Base-by-base conservation (phyloP, 2,329 filamentous ascomycete genomes). In the Sphaerulina vaccinii region DNA sequence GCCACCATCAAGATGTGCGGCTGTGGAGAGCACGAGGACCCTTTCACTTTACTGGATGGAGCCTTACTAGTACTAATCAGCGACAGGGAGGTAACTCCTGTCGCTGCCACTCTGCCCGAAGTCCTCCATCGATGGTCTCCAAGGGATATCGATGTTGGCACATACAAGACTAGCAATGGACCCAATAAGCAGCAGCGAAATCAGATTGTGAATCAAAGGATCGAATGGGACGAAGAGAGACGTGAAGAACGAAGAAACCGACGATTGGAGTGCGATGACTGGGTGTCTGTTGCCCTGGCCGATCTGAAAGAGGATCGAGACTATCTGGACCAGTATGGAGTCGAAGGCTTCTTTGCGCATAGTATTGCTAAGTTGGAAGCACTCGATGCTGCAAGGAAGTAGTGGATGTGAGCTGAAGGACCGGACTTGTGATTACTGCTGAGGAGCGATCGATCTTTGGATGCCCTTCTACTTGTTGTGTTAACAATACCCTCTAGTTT, bases 111-210 rank as follows among this genome's bases (percentile, higher is more conserved):
- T 27, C 24, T 27, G 6, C 24, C 24, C 5, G 6, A 5, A 6
- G 24, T 27, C 5, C 24, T 6, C 6, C 24, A 10, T 10, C 24
- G 24, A 27, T 27, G 24, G 24, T 6, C 36, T 19, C 6, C n/a
- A 10, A 38, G 18, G 3, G 38, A 53, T 36, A 44, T 37, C 13
- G 44, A 35, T 10, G 51, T 53, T n/a, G 51, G 51, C 11, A 9
- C 9, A 6, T 49, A 44, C 44, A 53, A 53, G 51, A 53, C 51
- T 21, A 29, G 43, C 19, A 3, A 38, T 10, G 6, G 24, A 27
- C 51, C 51, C 5, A 53, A 49, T 32, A 53, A 53, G 24, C 38
- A 44, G 15, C 51, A 53, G 44, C 39, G 51, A 5, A 49, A 43
- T 18, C 15, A 36, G 29, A 53, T 53, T 27, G 27, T 16, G 10